Conservation (phyloP, 2,329 filamentous ascomycete genomes). For the Colletotrichum karsti region DNA sequence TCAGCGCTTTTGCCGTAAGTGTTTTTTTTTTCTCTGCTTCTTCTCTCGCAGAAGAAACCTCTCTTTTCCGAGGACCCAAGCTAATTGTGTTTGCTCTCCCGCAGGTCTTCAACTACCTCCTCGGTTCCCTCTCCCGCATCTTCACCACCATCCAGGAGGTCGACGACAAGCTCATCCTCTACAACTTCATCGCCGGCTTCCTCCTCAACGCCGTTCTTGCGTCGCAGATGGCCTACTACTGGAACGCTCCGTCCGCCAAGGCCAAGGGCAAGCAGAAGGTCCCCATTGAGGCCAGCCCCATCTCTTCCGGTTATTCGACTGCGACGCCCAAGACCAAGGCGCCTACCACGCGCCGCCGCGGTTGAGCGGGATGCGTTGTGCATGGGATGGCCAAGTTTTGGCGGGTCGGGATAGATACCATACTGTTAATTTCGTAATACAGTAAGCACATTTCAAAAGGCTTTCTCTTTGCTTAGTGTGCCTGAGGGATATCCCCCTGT, state of each 20-base stretch:
- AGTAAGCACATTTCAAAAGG: neutral
- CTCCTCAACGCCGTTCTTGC: constrained; percentile 88
- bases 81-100: neutral
- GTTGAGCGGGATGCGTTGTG: constrained; percentile 35
- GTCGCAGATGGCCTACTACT: constrained; percentile 94
- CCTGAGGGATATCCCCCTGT: no score
- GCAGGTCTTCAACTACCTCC: constrained; percentile 97
- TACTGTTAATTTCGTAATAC: constrained; percentile 1
- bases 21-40: constrained; percentile 32
- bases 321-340: constrained; percentile 46
- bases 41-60: neutral
- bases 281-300: constrained; percentile 32
- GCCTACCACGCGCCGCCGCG: constrained; percentile 53
- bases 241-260: constrained; percentile 74
- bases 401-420: constrained; percentile 9
- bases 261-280: constrained; percentile 51
- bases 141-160: constrained; percentile 99
- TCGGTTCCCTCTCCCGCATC: constrained; percentile 91
- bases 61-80: no score
- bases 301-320: constrained; percentile 16
- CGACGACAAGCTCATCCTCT: constrained; percentile 94
- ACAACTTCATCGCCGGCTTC: constrained; percentile 92
- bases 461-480: neutral
- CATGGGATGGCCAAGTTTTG: neutral
- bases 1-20: constrained; percentile 94